phyloP scores from a whole-genome alignment of 192 early-diverging fungal genomes.

The Mortierella alpina region DNA sequence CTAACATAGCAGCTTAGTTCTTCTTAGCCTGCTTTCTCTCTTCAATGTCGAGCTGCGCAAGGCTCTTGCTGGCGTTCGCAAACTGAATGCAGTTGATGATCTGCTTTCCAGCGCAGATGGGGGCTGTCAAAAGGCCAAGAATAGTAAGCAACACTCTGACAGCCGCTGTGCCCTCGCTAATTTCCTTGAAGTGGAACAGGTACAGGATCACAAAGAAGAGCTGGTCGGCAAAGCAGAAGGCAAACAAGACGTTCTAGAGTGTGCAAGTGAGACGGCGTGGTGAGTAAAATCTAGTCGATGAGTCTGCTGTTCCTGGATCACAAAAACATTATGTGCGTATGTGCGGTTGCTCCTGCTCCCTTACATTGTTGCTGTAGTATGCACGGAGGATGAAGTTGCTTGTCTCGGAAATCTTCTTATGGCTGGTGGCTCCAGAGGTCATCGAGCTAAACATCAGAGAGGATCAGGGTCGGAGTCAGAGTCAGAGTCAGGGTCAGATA shows the following conservation, averaged over 20 bases:
- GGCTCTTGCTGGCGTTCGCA: constrained; percentile 80
- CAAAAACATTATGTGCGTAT: neutral
- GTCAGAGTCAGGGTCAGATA: neutral
- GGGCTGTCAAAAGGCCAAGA: constrained; percentile 49
- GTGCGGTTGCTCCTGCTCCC: constrained; percentile 1
- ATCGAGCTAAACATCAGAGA: constrained; percentile 67
- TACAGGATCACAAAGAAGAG: constrained; percentile 93
- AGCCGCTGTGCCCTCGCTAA: constrained; percentile 27
- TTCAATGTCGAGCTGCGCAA: constrained; percentile 78
- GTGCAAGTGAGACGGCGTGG: too few relatives aligned
- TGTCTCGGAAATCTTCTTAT: constrained; percentile 85
- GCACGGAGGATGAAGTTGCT: constrained; percentile 83
- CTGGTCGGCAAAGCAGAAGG: constrained; percentile 93
- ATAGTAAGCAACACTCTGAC: constrained; percentile 29
- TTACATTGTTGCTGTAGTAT: constrained; percentile 93
- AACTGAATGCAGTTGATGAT: constrained; percentile 95
- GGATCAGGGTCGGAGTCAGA: neutral
- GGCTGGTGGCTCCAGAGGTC: constrained; percentile 84
- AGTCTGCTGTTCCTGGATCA: neutral
- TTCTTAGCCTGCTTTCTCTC: constrained; percentile 54
- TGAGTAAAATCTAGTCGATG: too few relatives aligned
- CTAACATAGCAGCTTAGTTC: constrained; percentile 1
- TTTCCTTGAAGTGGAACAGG: constrained; percentile 60
- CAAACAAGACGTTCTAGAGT: constrained; percentile 82
- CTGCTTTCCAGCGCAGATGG: constrained; percentile 90